These are phyloP conservation scores for Sarocladium strictum DNA, from an alignment of 2,329 filamentous ascomycete species.

Conservation along the genomic window DNA sequence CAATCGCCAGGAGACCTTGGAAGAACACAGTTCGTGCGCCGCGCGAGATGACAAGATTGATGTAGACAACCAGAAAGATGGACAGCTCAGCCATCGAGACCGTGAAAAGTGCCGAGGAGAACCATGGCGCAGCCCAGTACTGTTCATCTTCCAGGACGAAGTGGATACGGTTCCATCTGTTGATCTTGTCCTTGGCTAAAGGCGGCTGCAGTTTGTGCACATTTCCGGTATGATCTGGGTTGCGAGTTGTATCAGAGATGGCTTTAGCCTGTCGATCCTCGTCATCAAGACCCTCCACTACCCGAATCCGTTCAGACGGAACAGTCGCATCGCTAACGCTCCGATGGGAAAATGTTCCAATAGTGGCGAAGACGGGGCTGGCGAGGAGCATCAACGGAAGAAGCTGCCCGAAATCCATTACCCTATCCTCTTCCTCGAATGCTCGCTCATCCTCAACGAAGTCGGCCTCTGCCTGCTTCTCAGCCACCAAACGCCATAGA, in stretches of 20 bases:
- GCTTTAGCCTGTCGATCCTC: background rate
- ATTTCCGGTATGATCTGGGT: background rate
- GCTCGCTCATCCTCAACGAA: background rate
- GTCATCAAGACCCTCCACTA: background rate
- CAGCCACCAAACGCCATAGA: background rate
- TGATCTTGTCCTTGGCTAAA: background rate
- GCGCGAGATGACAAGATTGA: background rate
- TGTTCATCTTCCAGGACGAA: background rate
- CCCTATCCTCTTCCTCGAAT: background rate
- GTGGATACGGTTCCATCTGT: conserved; percentile 1
- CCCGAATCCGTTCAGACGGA: background rate
- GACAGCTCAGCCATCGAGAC: background rate
- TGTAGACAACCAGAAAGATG: conserved; percentile 1
- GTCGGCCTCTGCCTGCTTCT: background rate
- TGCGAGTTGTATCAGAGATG: background rate
- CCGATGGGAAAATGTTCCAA: background rate
- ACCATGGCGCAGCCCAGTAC: conserved; percentile 1
- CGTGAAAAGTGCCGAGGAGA: background rate
- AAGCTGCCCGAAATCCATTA: conserved; percentile 6
- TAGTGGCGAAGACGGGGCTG: background rate
- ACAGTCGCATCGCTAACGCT: background rate
- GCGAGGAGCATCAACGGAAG: conserved; percentile 1
- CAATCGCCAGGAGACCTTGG: background rate
- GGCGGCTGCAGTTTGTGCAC: background rate
- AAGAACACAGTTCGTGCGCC: background rate